A percentile compares a stretch with the other conserved stretches of the same genome.
Evolutionary conservation across 768 basidiomycete genomes (phyloP).

Genomic region (Boletus reticuloceps): DNA sequence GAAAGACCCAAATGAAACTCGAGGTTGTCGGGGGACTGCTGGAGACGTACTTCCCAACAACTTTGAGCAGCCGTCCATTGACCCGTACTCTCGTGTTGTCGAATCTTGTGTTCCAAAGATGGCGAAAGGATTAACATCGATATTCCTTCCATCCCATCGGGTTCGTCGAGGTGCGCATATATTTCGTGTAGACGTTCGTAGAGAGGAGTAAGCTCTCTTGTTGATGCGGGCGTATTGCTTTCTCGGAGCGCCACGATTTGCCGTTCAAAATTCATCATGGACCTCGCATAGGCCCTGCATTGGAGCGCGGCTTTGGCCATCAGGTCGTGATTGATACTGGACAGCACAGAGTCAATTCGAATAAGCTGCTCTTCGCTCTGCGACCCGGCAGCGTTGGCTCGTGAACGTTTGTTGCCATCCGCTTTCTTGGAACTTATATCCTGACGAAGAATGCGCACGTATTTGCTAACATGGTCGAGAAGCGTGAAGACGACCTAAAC

Average conservation of each 20-base stretch:
- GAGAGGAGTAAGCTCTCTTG: slow-evolving; percentile 45
- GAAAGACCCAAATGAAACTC: slow-evolving; percentile 87
- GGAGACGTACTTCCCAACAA: slow-evolving; percentile 96
- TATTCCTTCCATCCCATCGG: slow-evolving; percentile 98
- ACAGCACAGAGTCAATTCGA: slow-evolving; percentile 76
- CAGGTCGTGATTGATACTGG: slow-evolving; percentile 80
- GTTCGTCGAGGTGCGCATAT: slow-evolving; percentile 94
- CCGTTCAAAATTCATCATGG: slow-evolving; percentile 93
- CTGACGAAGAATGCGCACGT: slow-evolving; percentile 76
- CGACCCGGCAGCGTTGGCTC: slow-evolving; percentile 34
- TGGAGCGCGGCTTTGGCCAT: slow-evolving; percentile 93
- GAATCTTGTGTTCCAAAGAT: slow-evolving; percentile 91
- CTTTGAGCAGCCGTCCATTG: slow-evolving; percentile 98
- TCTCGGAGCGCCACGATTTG: slow-evolving; percentile 58
- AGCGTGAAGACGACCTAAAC: slow-evolving; percentile 88
- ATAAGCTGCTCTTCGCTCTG: slow-evolving; percentile 59
- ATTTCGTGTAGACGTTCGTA: slow-evolving; percentile 95
- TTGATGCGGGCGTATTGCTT: slow-evolving; percentile 37
- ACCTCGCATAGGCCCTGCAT: slow-evolving; percentile 91
- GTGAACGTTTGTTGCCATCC: slow-evolving; percentile 48
- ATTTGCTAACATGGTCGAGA: slow-evolving; percentile 91
- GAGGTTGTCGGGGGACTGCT: slow-evolving; percentile 86
- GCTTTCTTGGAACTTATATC: slow-evolving; percentile 50
- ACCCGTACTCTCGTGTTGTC: slow-evolving; percentile 96
- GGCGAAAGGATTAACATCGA: slow-evolving; percentile 87